A percentile compares a stretch with the other conserved stretches of the same genome.
Evolutionary conservation across 1,284 basidiomycete species (phyloP).

Genomic region (Naganishia albida): DNA sequence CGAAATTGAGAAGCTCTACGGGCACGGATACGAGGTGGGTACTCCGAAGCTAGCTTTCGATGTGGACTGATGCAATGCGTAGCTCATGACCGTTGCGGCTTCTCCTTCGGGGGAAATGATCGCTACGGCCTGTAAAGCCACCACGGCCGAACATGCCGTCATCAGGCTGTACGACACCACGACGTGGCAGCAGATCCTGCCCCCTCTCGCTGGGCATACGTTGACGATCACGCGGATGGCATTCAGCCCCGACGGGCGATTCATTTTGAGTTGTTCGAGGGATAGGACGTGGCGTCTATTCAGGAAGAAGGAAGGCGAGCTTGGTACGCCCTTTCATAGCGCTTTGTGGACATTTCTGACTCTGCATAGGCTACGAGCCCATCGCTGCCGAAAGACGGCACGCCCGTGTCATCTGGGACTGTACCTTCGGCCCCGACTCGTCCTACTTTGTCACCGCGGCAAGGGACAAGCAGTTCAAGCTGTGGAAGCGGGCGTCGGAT

Average conservation of each 20-base stretch:
- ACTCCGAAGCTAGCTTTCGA: constrained; percentile 3
- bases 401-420: constrained; percentile 93
- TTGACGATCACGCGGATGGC: constrained; percentile 87
- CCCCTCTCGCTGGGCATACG: constrained; percentile 76
- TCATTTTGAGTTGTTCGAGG: constrained; percentile 79
- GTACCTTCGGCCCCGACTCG: constrained; percentile 73
- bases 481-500: constrained; percentile 39
- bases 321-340: constrained; percentile 50
- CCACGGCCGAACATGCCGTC: constrained; percentile 81
- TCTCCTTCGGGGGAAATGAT: constrained; percentile 70
- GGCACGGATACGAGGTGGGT: constrained; percentile 90
- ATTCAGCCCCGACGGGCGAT: constrained; percentile 80
- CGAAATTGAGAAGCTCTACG: constrained; percentile 94
- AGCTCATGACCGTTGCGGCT: constrained; percentile 75
- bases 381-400: constrained; percentile 78
- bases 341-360: not conserved
- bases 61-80: not conserved
- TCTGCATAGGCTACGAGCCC: constrained; percentile 61
- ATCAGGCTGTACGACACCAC: constrained; percentile 77
- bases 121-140: constrained; percentile 91
- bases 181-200: constrained; percentile 69
- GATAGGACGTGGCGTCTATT: constrained; percentile 94
- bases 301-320: constrained; percentile 49
- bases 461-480: constrained; percentile 83
- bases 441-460: constrained; percentile 88